Conservation (phyloP, 768 basidiomycete genomes). For the Tremella fuciformis region DNA sequence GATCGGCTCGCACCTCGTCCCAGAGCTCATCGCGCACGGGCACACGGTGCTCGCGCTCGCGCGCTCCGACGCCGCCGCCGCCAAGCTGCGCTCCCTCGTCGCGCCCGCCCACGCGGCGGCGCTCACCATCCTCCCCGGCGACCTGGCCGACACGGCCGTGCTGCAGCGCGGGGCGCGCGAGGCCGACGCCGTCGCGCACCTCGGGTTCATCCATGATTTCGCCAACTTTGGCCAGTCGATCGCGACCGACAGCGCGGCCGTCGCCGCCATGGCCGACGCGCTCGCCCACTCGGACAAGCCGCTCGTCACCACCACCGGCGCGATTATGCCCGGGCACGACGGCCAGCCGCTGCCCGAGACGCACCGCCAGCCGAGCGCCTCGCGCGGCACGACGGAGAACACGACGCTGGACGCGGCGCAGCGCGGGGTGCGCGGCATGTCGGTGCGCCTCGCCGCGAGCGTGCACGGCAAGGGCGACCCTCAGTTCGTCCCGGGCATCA, state of each 20-base stretch:
- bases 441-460: constrained; percentile 24
- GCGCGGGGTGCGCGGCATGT: constrained; percentile 20
- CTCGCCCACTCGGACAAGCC: constrained; percentile 29
- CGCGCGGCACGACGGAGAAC: constrained; percentile 13
- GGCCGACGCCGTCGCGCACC: constrained; percentile 15
- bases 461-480: constrained; percentile 22
- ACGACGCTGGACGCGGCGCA: constrained; percentile 7
- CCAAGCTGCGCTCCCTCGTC: constrained; percentile 7
- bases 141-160: constrained; percentile 19
- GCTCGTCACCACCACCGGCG: constrained; percentile 25
- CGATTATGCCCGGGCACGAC: not conserved
- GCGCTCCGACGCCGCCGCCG: constrained; percentile 22
- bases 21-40: constrained; percentile 20
- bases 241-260: constrained; percentile 16
- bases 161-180: not conserved
- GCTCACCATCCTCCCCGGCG: constrained; percentile 11
- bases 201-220: constrained; percentile 23
- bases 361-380: not conserved
- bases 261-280: constrained; percentile 10
- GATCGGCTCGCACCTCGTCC: constrained; percentile 20
- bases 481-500: constrained; percentile 18
- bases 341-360: constrained; percentile 7
- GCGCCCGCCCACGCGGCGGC: not conserved
- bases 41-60: constrained; percentile 32
- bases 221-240: constrained; percentile 14